Conservation (phyloP, 495 filamentous ascomycete species). For the Podospora pseudopauciseta region DNA sequence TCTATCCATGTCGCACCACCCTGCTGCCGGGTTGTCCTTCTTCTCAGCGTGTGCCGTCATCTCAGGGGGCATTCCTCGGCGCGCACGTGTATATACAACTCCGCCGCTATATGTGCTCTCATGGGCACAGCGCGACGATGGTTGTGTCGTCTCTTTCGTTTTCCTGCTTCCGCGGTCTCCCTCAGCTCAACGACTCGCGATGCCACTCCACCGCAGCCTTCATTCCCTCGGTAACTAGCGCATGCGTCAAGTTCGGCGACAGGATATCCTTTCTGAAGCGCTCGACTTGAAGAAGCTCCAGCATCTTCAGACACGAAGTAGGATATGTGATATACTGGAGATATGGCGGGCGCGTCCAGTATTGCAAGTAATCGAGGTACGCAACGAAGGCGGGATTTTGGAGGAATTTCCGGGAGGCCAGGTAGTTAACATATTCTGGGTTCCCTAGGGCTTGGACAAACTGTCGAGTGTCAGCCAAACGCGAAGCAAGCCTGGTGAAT, state of each 20-base stretch:
- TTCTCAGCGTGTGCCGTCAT: not conserved
- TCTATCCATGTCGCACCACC: not conserved
- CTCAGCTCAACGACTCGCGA: conserved; percentile 28
- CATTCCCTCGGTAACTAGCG: conserved; percentile 58
- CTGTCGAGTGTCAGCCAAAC: conserved; percentile 35
- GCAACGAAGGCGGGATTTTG: conserved; percentile 66
- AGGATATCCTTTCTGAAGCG: conserved; percentile 78
- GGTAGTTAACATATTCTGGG: conserved; percentile 77
- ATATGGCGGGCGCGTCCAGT: conserved; percentile 81
- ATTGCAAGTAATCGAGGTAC: conserved; percentile 80
- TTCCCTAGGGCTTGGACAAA: conserved; percentile 87
- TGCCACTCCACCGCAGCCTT: conserved; percentile 48
- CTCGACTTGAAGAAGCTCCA: conserved; percentile 80
- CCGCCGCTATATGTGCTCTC: not conserved
- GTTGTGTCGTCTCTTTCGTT: not conserved
- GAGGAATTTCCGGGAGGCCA: conserved; percentile 64
- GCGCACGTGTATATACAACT: not conserved
- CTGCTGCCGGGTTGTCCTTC: not conserved
- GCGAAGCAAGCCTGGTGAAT: not conserved
- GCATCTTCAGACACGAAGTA: conserved; percentile 73
- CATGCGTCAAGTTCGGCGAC: conserved; percentile 64
- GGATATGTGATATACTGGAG: conserved; percentile 77
- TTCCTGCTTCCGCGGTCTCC: conserved; percentile 1
- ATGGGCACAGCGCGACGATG: not conserved
- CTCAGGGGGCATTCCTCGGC: not conserved